These are phyloP conservation scores for Dryas drummondii DNA, from an alignment of 306 rosid species.

Conservation along the genomic window DNA sequence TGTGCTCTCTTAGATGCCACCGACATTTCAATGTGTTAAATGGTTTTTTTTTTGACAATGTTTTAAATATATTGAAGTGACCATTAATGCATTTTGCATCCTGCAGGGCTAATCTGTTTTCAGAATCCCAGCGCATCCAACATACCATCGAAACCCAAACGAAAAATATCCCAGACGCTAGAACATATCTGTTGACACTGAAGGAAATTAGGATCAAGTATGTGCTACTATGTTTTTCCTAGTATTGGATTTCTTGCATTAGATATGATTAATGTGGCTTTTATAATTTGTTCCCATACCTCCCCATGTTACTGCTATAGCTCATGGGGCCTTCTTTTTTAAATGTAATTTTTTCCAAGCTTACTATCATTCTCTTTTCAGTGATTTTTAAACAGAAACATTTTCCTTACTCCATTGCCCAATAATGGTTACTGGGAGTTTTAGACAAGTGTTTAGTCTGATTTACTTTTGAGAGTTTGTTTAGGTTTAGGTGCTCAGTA, in stretches of 20 bases:
- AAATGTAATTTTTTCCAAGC: not conserved
- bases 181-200: slow-evolving; percentile 76
- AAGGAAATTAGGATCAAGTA: slow-evolving; percentile 79
- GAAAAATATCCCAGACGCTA: slow-evolving; percentile 82
- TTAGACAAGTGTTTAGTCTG: not conserved
- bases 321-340: not conserved
- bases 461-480: not conserved
- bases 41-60: not conserved
- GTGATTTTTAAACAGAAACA: not conserved
- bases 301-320: not conserved
- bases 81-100: slow-evolving; percentile 17
- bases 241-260: slow-evolving; percentile 24
- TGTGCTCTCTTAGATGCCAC: not conserved
- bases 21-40: not conserved
- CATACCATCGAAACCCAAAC: slow-evolving; percentile 56
- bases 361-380: not conserved
- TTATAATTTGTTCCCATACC: not conserved
- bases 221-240: slow-evolving; percentile 26
- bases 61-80: not conserved
- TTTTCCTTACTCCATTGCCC: not conserved
- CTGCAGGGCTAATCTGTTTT: slow-evolving; percentile 67
- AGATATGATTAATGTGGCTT: slow-evolving; percentile 9
- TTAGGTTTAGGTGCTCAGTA: not conserved
- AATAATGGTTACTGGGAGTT: not conserved
- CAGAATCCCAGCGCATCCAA: slow-evolving; percentile 65